phyloP scores from a whole-genome alignment of 768 basidiomycete genomes.

The Lactarius hengduanensis region DNA sequence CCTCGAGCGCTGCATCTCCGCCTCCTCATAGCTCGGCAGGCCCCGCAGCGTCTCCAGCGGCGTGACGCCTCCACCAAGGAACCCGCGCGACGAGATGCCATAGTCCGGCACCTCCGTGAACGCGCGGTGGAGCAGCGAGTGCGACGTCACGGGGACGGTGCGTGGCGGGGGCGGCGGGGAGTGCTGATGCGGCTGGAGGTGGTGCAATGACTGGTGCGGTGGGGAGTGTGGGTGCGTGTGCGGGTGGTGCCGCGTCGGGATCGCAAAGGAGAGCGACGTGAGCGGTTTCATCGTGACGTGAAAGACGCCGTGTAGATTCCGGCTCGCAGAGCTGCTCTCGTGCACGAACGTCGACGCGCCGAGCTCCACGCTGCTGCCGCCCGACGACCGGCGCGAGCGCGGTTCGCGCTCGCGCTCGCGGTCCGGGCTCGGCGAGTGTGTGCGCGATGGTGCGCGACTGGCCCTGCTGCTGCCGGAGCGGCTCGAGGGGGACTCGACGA shows the following conservation, averaged over 20 bases:
- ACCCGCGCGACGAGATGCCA: conserved; percentile 77
- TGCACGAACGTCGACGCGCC: conserved; percentile 51
- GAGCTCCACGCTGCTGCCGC: conserved; percentile 7
- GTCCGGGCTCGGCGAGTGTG: conserved; percentile 47
- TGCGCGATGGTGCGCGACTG: conserved; percentile 43
- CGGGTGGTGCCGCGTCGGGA: conserved; percentile 29
- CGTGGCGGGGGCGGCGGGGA: conserved; percentile 21
- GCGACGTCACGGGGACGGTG: conserved; percentile 25
- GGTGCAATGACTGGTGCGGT: not conserved
- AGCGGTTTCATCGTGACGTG: conserved; percentile 64
- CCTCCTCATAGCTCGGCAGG: conserved; percentile 86
- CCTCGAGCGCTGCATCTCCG: conserved; percentile 32
- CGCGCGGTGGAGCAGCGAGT: conserved; percentile 52
- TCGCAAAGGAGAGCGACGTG: conserved; percentile 47
- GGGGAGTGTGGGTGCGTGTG: not conserved
- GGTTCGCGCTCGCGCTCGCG: too few species aligned
- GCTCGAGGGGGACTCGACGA: conserved; percentile 32
- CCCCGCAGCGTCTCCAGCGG: conserved; percentile 75
- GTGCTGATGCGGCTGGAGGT: conserved; percentile 6
- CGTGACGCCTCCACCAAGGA: conserved; percentile 85
- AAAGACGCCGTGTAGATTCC: conserved; percentile 52
- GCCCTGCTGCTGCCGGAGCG: conserved; percentile 34
- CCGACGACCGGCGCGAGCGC: conserved; percentile 32
- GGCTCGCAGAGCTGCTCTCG: conserved; percentile 46
- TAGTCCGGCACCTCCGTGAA: conserved; percentile 87